Conservation (phyloP, 768 basidiomycete genomes). For the Tubosaeta sp. region DNA sequence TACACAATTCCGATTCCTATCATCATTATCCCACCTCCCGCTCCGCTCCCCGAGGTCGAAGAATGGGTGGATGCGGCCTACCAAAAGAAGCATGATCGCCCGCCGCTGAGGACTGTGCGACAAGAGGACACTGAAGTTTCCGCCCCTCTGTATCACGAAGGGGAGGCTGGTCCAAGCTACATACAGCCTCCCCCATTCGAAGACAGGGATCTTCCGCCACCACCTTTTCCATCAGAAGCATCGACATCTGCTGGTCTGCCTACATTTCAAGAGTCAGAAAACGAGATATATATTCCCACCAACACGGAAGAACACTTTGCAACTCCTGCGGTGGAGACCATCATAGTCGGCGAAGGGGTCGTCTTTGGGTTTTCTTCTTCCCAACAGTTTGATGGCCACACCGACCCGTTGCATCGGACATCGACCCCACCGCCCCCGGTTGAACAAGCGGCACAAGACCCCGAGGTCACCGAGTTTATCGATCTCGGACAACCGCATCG, state of each 20-base stretch:
- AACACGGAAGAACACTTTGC: slow-evolving; percentile 36
- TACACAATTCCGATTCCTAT: slow-evolving; percentile 66
- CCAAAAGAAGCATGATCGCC: slow-evolving; percentile 83
- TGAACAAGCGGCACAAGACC: slow-evolving; percentile 69
- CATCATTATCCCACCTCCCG: slow-evolving; percentile 66
- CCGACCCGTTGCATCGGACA: slow-evolving; percentile 59
- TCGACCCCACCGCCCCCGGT: slow-evolving; percentile 72
- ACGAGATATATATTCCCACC: slow-evolving; percentile 63
- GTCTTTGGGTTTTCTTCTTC: slow-evolving; percentile 68
- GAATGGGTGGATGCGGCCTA: slow-evolving; percentile 69
- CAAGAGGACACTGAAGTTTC: slow-evolving; percentile 59
- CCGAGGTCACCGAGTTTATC: slow-evolving; percentile 63
- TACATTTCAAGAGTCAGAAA: slow-evolving; percentile 78
- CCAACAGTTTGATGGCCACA: slow-evolving; percentile 80
- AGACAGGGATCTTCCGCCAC: slow-evolving; percentile 77
- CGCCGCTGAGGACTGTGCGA: slow-evolving; percentile 66
- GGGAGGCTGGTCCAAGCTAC: slow-evolving; percentile 74
- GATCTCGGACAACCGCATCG: slow-evolving; percentile 56
- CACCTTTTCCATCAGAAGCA: slow-evolving; percentile 51
- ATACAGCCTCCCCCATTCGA: slow-evolving; percentile 77
- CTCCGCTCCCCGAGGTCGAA: slow-evolving; percentile 78
- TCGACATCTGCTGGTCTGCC: slow-evolving; percentile 61
- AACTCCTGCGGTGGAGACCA: slow-evolving; percentile 27
- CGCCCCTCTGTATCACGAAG: slow-evolving; percentile 64
- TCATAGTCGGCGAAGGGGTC: slow-evolving; percentile 69